phyloP scores from a whole-genome alignment of 805 yeast species.

The Candida chauliodis region DNA sequence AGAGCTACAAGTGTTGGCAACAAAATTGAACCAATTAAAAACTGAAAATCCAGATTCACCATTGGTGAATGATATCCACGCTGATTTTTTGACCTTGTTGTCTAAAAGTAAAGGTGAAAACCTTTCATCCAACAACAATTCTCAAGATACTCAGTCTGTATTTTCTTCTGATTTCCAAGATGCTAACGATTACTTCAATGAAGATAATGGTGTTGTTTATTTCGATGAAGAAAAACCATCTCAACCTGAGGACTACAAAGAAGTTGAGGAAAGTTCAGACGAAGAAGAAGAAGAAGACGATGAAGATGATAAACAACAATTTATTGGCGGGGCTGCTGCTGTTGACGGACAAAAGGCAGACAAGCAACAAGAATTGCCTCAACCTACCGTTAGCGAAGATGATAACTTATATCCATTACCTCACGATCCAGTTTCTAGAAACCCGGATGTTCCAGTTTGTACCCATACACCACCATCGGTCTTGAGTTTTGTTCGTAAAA shows the following conservation, averaged over 20 bases:
- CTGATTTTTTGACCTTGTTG: conserved; percentile 19
- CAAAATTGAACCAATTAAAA: conserved; percentile 20
- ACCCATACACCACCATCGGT: conserved; percentile 76
- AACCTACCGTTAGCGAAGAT: conserved; percentile 13
- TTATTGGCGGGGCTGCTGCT: not conserved
- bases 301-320: not conserved
- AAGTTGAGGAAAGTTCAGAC: conserved; percentile 15
- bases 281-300: conserved; percentile 12
- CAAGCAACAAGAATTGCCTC: conserved; percentile 12
- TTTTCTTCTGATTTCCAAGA: conserved; percentile 45
- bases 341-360: not conserved
- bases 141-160: conserved; percentile 24
- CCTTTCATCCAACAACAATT: conserved; percentile 6
- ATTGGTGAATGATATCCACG: conserved; percentile 13
- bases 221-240: conserved; percentile 17
- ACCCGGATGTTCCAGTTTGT: conserved; percentile 57
- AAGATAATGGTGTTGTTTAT: conserved; percentile 54
- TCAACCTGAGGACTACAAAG: conserved; percentile 17
- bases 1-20: conserved; percentile 18
- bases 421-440: conserved; percentile 42
- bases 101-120: conserved; percentile 12
- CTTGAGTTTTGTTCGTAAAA: conserved; percentile 75
- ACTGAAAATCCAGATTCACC: conserved; percentile 9
- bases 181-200: conserved; percentile 62
- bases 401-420: conserved; percentile 70